These are phyloP conservation scores for Colletotrichum viniferum DNA, from an alignment of 2,329 filamentous ascomycete species.

Conservation along the genomic window DNA sequence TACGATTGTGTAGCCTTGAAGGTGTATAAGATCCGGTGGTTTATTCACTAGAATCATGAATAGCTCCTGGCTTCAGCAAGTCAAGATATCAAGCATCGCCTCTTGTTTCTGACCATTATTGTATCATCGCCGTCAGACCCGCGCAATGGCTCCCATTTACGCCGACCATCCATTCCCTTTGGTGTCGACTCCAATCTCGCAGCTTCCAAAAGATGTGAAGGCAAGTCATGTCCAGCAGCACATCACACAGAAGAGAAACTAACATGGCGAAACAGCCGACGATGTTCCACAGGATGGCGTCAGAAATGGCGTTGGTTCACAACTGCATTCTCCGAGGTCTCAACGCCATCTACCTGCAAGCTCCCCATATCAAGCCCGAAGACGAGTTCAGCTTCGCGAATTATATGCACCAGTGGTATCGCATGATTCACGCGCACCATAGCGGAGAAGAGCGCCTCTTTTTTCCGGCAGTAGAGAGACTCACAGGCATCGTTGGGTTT, in stretches of 20 bases:
- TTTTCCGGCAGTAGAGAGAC: constrained; percentile 41
- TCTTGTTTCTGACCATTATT: not conserved
- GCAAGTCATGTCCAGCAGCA: not conserved
- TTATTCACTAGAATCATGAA: not conserved
- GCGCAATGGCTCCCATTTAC: not conserved
- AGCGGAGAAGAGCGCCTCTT: constrained; percentile 38
- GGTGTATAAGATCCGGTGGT: not conserved
- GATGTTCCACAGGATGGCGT: not conserved
- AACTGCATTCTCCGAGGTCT: constrained; percentile 40
- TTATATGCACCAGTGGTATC: constrained; percentile 36
- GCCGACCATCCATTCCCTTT: constrained; percentile 13
- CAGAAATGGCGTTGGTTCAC: constrained; percentile 35
- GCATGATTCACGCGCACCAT: constrained; percentile 41
- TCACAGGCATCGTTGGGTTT: constrained; percentile 35
- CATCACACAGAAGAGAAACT: not conserved
- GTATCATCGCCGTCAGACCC: not conserved
- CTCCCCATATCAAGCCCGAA: constrained; percentile 34
- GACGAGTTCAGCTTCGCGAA: constrained; percentile 37
- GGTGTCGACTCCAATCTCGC: not conserved
- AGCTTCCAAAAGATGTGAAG: not conserved
- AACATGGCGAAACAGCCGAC: not conserved
- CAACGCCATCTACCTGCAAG: constrained; percentile 42
- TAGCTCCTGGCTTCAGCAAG: not conserved
- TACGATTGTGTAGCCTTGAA: not conserved
- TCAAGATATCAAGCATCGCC: not conserved